These are phyloP conservation scores for Lachancea lanzarotensis DNA, from an alignment of 805 yeast species.

Conservation along the genomic window DNA sequence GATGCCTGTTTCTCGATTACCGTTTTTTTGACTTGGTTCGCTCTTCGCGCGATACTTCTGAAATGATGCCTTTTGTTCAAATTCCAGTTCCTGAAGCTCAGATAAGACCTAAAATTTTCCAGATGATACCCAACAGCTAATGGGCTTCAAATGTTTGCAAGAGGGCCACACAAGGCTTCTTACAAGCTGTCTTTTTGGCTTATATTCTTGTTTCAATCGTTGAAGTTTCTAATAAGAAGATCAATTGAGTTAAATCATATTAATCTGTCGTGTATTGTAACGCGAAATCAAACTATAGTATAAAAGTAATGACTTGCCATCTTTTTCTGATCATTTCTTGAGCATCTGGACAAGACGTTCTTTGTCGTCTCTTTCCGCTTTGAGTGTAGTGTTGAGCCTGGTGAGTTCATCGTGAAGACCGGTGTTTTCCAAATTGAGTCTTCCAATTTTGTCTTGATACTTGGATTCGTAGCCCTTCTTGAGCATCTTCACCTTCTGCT, in stretches of 20 bases:
- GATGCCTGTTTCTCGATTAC: background rate
- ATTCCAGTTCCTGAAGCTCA: background rate
- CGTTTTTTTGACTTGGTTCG: background rate
- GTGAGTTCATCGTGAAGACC: constrained; percentile 47
- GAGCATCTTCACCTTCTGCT: constrained; percentile 56
- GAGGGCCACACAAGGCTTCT: background rate
- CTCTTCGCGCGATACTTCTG: background rate
- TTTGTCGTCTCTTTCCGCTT: constrained; percentile 51
- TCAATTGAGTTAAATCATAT: background rate
- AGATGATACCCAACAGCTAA: too few relatives aligned
- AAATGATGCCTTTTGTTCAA: background rate
- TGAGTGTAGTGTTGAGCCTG: constrained; percentile 42
- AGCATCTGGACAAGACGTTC: constrained; percentile 48
- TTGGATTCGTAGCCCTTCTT: constrained; percentile 53
- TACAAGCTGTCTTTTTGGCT: background rate
- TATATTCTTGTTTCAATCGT: background rate
- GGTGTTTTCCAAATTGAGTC: constrained; percentile 38
- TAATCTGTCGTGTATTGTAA: too few relatives aligned
- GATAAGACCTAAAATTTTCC: too few relatives aligned
- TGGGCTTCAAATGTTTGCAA: background rate
- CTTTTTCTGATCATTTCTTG: constrained; percentile 26
- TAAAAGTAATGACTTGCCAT: background rate
- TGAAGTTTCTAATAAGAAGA: background rate
- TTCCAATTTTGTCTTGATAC: constrained; percentile 41
- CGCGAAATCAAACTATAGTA: background rate